These are phyloP conservation scores for Saccharomycopsis amapae DNA, from an alignment of 805 yeast genomes.

Conservation along the genomic window DNA sequence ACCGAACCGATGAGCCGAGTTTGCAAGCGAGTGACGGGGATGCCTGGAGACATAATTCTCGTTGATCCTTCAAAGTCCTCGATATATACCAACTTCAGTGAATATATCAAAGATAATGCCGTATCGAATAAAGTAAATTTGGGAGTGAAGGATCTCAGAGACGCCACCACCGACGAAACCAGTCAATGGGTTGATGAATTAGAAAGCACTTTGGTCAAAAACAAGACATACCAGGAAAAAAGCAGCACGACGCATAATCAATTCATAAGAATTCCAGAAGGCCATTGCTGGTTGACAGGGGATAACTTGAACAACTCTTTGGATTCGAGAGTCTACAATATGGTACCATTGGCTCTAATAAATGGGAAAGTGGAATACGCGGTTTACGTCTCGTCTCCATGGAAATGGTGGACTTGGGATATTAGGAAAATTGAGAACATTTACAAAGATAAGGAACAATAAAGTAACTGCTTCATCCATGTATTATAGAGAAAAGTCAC, in stretches of 20 bases:
- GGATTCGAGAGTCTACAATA: constrained; percentile 85
- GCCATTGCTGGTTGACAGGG: constrained; percentile 97
- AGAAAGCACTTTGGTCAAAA: constrained; percentile 1
- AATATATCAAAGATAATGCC: neutral
- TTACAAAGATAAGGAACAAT: constrained; percentile 1
- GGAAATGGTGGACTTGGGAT: constrained; percentile 36
- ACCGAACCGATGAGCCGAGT: constrained; percentile 80
- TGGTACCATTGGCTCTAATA: constrained; percentile 82
- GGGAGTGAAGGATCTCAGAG: too few species aligned
- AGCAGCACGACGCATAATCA: constrained; percentile 30
- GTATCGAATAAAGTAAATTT: too few species aligned
- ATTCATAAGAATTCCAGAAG: constrained; percentile 76
- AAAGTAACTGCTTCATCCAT: neutral
- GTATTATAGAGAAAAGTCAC: neutral
- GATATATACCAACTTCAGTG: constrained; percentile 29
- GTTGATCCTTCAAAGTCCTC: constrained; percentile 70
- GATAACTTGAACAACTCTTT: constrained; percentile 83
- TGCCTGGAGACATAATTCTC: constrained; percentile 86
- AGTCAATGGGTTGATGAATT: neutral
- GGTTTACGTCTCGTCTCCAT: constrained; percentile 44
- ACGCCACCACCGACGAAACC: too few species aligned
- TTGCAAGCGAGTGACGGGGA: constrained; percentile 89
- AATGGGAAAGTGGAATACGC: constrained; percentile 83
- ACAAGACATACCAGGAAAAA: constrained; percentile 4
- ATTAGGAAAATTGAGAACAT: constrained; percentile 49